Evolutionary conservation across 2,329 filamentous ascomycete species (phyloP), one percentile per base, ranked within the genome.

Genomic region (Colletotrichum lini): DNA sequence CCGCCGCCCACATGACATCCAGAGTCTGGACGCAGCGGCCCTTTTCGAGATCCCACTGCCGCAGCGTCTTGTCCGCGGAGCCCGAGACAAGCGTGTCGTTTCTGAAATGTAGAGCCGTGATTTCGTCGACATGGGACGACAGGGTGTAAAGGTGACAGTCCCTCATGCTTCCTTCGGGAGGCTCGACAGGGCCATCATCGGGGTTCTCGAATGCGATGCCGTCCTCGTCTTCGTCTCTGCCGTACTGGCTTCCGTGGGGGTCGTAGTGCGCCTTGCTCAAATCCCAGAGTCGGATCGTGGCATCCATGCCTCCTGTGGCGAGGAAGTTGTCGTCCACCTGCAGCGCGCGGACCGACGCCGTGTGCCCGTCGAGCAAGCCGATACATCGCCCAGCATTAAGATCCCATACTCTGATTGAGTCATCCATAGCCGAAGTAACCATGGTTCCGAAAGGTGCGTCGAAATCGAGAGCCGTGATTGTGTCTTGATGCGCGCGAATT

Each of bases 21-120:
- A 99, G 86, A 3, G 96, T 99, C 82, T 99, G 96, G 65, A 99
- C 94, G 81, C 96, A 98, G 59, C 96, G 93, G n/a, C 96, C 96
- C 80, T 95, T 98, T 77, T 96, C 94, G 60, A 99, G 87, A 84
- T 99, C 96, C 96, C 96, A 99, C 81, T 99, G 96, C 54, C 96
- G 92, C 66, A 99, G 86, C 1, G 96, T 99, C 87, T 99, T 99
- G 84, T 99, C 96, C 0, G 96, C 93, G 9, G 96, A 98, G 15
- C 96, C 96, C 2, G 96, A 99, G 42, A 99, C 95, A 18, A 99
- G 88, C 0, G 94, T 95, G 75, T 98, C 92, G 66, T 94, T 94
- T 71, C 91, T 89, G 83, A 99, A 97, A 82, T 98, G 92, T 30
- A 99, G 87, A 9, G 96, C 96, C 15, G 96, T 98, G 74, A 99